These are phyloP conservation scores for Wickerhamiella pararugosa DNA, from an alignment of 1,139 yeast species.

Conservation along the genomic window DNA sequence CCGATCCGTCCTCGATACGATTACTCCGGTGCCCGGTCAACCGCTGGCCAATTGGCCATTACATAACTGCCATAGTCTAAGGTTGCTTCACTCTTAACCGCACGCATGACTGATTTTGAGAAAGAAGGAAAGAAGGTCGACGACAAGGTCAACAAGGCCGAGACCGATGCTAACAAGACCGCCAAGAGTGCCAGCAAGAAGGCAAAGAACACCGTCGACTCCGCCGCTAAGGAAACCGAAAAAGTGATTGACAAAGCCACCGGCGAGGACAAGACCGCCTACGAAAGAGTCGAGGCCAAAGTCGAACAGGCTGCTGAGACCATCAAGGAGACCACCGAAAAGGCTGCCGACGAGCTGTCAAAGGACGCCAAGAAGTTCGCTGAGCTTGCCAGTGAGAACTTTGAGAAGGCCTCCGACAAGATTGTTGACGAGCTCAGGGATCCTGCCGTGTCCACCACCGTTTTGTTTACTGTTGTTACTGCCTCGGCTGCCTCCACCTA, in stretches of 20 bases:
- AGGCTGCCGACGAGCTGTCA: conserved; percentile 9
- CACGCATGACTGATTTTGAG: conserved; percentile 5
- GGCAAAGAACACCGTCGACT: conserved; percentile 11
- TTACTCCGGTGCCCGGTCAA: too few species aligned
- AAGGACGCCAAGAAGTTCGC: conserved; percentile 12
- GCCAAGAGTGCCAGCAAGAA: conserved; percentile 11
- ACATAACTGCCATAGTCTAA: too few species aligned
- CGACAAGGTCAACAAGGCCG: conserved; percentile 8
- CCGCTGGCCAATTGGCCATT: too few species aligned
- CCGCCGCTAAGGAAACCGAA: conserved; percentile 6
- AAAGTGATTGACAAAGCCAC: conserved; percentile 10
- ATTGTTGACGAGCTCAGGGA: conserved; percentile 19
- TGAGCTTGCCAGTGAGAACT: conserved; percentile 8
- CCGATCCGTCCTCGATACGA: too few species aligned
- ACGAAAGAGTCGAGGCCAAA: conserved; percentile 8
- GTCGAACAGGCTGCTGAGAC: conserved; percentile 11
- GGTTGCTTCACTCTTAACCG: too few species aligned
- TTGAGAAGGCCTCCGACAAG: conserved; percentile 11
- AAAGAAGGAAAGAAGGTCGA: conserved; percentile 10
- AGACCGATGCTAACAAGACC: conserved; percentile 4
- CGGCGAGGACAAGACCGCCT: conserved; percentile 9
- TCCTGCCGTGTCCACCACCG: conserved; percentile 20
- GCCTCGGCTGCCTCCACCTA: conserved; percentile 21
- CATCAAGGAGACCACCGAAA: conserved; percentile 6
- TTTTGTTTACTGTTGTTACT: conserved; percentile 19